Evolutionary conservation across 805 yeast genomes (phyloP).

Genomic region (Zygoascus ofunaensis): DNA sequence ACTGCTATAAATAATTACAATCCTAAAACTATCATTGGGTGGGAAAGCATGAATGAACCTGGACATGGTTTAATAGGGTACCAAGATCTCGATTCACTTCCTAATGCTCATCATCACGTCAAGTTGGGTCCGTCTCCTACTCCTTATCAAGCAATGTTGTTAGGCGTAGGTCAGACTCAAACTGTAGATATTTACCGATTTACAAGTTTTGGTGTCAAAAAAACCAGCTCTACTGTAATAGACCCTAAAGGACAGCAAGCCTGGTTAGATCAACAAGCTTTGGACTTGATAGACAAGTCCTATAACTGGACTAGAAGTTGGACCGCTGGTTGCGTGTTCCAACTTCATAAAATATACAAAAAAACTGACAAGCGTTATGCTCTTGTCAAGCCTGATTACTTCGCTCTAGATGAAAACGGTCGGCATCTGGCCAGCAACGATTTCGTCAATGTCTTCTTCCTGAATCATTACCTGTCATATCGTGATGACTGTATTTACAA

Average conservation of each 20-base stretch:
- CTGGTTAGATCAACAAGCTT: slow-evolving; percentile 44
- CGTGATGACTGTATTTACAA: slow-evolving; percentile 39
- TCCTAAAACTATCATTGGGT: slow-evolving; percentile 46
- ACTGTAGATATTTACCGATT: slow-evolving; percentile 60
- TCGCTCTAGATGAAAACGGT: slow-evolving; percentile 30
- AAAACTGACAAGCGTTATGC: slow-evolving; percentile 23
- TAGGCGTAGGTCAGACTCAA: slow-evolving; percentile 68
- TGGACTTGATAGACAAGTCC: slow-evolving; percentile 35
- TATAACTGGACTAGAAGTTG: slow-evolving; percentile 72
- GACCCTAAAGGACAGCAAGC: slow-evolving; percentile 55
- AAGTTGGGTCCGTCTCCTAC: slow-evolving; percentile 76
- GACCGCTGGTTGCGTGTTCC: slow-evolving; percentile 76
- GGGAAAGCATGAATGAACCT: slow-evolving; percentile 84
- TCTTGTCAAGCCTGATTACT: slow-evolving; percentile 44
- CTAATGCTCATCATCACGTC: slow-evolving; percentile 49
- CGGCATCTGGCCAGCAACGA: slow-evolving; percentile 38
- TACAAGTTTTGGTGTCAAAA: slow-evolving; percentile 65
- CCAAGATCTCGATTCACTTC: slow-evolving; percentile 43
- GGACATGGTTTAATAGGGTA: slow-evolving; percentile 64
- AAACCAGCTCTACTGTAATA: slow-evolving; percentile 38
- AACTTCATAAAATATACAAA: slow-evolving; percentile 69
- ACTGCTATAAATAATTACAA: slow-evolving; percentile 33
- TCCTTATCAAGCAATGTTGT: slow-evolving; percentile 52
- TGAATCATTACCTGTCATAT: slow-evolving; percentile 46
- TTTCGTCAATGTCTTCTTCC: slow-evolving; percentile 56